Evolutionary conservation across 352 stramenopile genomes (phyloP).

Genomic region (Hyaloperonospora arabidopsidis): DNA sequence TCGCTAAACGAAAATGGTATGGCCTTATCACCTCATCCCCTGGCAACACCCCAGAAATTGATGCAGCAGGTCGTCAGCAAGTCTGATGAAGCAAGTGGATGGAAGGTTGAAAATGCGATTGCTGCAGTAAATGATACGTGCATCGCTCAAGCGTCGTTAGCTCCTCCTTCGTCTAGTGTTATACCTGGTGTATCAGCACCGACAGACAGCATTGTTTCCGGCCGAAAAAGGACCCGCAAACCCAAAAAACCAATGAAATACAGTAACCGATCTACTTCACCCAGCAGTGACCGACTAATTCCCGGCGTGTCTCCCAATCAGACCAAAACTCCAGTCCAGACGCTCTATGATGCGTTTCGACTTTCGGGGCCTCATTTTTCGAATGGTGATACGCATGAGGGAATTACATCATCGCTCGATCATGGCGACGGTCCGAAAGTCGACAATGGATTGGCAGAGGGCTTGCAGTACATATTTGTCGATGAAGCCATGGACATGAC

Average conservation of each 20-base stretch:
- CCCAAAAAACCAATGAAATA: conserved; percentile 29
- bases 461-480: conserved; percentile 19
- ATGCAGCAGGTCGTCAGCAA: background rate
- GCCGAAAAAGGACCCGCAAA: conserved; percentile 32
- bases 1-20: background rate
- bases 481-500: conserved; percentile 14
- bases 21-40: background rate
- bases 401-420: conserved; percentile 1
- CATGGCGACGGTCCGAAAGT: conserved; percentile 5
- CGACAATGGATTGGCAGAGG: conserved; percentile 14
- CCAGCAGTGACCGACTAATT: conserved; percentile 13
- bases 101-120: background rate
- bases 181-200: conserved; percentile 3
- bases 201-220: conserved; percentile 4
- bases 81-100: background rate
- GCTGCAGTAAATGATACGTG: background rate
- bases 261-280: conserved; percentile 17
- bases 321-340: conserved; percentile 8
- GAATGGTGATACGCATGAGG: conserved; percentile 8
- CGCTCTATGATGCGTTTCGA: conserved; percentile 20
- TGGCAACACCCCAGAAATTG: conserved; percentile 1
- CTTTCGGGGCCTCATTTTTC: conserved; percentile 14
- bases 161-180: conserved; percentile 5
- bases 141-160: conserved; percentile 1
- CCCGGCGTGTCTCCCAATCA: conserved; percentile 11